These are phyloP conservation scores for Madurella mycetomatis DNA, from an alignment of 2,329 filamentous ascomycete genomes.

Conservation along the genomic window DNA sequence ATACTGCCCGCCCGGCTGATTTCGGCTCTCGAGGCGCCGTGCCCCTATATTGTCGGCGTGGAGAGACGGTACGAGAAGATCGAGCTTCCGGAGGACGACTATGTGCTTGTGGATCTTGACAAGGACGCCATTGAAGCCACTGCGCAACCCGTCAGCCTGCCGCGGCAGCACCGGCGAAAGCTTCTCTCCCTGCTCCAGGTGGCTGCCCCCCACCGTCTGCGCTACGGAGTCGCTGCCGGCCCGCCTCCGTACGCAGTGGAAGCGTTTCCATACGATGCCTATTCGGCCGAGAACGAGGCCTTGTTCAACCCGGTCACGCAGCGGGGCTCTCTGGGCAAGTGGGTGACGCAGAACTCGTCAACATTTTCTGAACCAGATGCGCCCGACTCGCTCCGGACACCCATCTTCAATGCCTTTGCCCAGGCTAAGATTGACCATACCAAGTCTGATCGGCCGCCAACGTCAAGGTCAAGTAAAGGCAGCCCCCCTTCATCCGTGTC, in stretches of 20 bases:
- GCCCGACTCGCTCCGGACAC: constrained; percentile 47
- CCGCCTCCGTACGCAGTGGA: constrained; percentile 91
- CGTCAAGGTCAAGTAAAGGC: constrained; percentile 60
- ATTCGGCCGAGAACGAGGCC: constrained; percentile 78
- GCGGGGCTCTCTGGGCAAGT: constrained; percentile 72
- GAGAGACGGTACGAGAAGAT: constrained; percentile 85
- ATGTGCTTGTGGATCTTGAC: constrained; percentile 90
- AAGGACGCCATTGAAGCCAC: constrained; percentile 86
- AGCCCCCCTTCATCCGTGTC: constrained; percentile 65
- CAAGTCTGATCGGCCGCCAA: constrained; percentile 71
- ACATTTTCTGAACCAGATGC: constrained; percentile 70
- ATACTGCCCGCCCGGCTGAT: constrained; percentile 82
- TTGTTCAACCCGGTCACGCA: constrained; percentile 71
- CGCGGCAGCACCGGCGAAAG: constrained; percentile 85
- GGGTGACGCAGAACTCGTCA: constrained; percentile 83
- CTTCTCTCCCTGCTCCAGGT: constrained; percentile 81
- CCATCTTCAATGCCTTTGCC: constrained; percentile 88
- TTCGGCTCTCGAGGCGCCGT: constrained; percentile 88
- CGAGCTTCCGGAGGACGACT: constrained; percentile 89
- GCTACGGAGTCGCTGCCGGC: constrained; percentile 80
- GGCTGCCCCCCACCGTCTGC: constrained; percentile 83
- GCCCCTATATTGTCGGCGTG: constrained; percentile 94
- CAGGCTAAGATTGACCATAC: constrained; percentile 65
- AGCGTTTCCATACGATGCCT: constrained; percentile 84
- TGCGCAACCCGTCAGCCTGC: constrained; percentile 69